Percentiles rank a stretch among this genome's conserved stretches.
These are phyloP conservation scores for Carnegiea gigantea DNA, from an alignment of 179 eudicot genomes.

Conservation along the genomic window DNA sequence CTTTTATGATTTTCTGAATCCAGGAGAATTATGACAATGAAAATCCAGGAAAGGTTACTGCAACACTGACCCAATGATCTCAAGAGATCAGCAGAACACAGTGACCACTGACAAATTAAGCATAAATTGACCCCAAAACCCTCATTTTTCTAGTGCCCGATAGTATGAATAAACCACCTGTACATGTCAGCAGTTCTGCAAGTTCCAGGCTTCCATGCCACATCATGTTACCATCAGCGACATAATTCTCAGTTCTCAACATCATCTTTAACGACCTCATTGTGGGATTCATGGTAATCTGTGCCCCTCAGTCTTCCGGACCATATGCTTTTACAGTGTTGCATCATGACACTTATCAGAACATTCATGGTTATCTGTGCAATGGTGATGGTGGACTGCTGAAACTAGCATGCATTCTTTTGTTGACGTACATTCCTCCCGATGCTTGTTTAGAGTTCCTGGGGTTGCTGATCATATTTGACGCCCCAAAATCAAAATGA, in stretches of 20 bases:
- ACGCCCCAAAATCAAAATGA: conserved; percentile 26
- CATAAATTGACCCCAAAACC: too few relatives aligned
- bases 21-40: background rate
- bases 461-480: conserved; percentile 19
- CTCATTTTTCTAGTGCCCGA: too few relatives aligned
- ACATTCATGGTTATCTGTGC: conserved; percentile 14
- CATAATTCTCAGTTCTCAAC: background rate
- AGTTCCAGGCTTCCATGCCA: background rate
- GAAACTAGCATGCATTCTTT: conserved; percentile 19
- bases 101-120: background rate
- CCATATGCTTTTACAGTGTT: background rate
- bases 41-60: background rate
- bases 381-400: conserved; percentile 15
- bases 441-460: conserved; percentile 15
- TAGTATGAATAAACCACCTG: background rate
- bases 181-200: background rate
- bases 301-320: background rate
- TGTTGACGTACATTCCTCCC: conserved; percentile 17
- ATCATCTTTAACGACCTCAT: background rate
- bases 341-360: background rate
- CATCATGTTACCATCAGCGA: background rate
- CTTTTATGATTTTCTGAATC: background rate
- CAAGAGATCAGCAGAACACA: background rate
- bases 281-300: background rate
- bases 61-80: background rate